Evolutionary conservation across 352 stramenopile species (phyloP).

Genomic region (Pythium coloratum): DNA sequence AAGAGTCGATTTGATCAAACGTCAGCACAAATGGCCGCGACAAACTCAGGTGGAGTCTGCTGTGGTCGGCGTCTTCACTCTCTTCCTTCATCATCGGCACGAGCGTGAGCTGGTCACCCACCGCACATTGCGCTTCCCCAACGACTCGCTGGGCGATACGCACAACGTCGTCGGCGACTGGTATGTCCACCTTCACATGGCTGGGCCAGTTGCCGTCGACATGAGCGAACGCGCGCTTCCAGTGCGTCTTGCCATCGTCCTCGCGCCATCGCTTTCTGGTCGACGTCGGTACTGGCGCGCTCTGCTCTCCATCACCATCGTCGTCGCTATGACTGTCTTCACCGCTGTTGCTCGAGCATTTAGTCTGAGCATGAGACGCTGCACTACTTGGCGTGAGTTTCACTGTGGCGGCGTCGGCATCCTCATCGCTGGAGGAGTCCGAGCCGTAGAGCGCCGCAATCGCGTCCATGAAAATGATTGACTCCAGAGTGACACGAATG

Average conservation of each 20-base stretch:
- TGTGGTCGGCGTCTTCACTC: constrained; percentile 1
- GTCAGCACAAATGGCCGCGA: constrained; percentile 75
- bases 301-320: background rate
- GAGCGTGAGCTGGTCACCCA: constrained; percentile 29
- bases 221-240: constrained; percentile 68
- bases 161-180: constrained; percentile 28
- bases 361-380: background rate
- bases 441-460: constrained; percentile 27
- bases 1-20: constrained; percentile 65
- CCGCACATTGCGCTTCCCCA: constrained; percentile 30
- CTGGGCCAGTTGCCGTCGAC: constrained; percentile 85
- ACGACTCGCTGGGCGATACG: constrained; percentile 33
- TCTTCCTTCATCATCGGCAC: constrained; percentile 34
- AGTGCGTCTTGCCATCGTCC: constrained; percentile 27
- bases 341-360: background rate
- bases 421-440: constrained; percentile 20
- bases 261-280: constrained; percentile 44
- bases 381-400: background rate
- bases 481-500: background rate
- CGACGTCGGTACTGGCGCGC: background rate
- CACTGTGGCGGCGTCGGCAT: background rate
- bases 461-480: constrained; percentile 2
- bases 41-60: constrained; percentile 63
- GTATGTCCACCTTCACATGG: constrained; percentile 60
- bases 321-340: background rate